Conservation (phyloP, 108 stramenopile genomes). For the Aurantiochytrium sp. region DNA sequence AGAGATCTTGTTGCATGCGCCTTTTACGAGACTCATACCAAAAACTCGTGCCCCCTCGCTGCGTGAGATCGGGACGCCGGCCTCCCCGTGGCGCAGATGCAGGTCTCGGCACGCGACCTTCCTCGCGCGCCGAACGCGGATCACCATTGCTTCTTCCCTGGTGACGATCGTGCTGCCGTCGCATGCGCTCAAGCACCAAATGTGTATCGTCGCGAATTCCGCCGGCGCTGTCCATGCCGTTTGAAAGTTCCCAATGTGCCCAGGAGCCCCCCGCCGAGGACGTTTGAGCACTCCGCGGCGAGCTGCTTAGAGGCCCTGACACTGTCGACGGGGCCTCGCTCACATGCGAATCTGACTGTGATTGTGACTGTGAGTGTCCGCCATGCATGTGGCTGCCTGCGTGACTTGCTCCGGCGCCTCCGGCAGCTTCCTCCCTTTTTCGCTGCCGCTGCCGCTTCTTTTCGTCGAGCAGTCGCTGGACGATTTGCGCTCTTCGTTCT, state of each 20-base stretch:
- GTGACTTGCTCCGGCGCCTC: too few species aligned
- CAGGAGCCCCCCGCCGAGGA: background rate
- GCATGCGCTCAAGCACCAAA: background rate
- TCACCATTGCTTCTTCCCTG: background rate
- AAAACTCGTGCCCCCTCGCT: background rate
- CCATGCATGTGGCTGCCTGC: too few species aligned
- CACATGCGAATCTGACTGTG: too few species aligned
- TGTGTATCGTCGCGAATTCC: background rate
- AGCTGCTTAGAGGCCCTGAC: background rate
- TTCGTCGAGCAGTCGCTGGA: background rate
- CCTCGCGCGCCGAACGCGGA: background rate
- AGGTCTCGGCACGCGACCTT: background rate
- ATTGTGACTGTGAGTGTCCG: too few species aligned
- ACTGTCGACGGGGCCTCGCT: too few species aligned
- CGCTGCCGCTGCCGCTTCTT: background rate
- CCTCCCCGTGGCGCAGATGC: background rate
- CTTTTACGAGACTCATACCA: slow-evolving; percentile 19
- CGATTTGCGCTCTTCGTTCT: background rate
- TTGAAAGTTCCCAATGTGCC: background rate
- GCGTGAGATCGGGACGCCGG: background rate
- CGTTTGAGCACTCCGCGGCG: background rate
- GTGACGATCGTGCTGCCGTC: background rate
- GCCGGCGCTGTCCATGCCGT: background rate
- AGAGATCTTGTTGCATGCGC: slow-evolving; percentile 30
- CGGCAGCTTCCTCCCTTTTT: background rate